These are phyloP conservation scores for Penicillium angulare DNA, from an alignment of 495 filamentous ascomycete genomes.

Conservation along the genomic window DNA sequence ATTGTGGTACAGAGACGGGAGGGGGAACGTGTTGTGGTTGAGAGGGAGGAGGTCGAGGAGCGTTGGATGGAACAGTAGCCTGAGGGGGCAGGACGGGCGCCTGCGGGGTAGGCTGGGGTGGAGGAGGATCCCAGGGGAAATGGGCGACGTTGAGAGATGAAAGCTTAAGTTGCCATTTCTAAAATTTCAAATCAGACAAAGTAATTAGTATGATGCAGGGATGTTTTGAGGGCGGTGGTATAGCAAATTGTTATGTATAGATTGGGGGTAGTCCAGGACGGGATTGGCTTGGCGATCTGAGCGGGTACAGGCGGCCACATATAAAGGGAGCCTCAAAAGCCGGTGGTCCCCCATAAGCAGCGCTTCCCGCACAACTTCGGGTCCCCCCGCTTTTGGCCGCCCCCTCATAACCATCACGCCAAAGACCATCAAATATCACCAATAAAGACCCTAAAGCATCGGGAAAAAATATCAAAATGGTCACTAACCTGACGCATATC, in stretches of 20 bases:
- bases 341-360: conserved; percentile 39
- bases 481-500: conserved; percentile 78
- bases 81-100: conserved; percentile 40
- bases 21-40: conserved; percentile 35
- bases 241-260: conserved; percentile 1
- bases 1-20: conserved; percentile 33
- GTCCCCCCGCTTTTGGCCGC: conserved; percentile 34
- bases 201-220: conserved; percentile 4
- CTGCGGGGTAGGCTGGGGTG: conserved; percentile 45
- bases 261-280: conserved; percentile 4
- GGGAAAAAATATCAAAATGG: not conserved
- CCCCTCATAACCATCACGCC: conserved; percentile 11
- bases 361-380: conserved; percentile 39
- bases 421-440: conserved; percentile 15
- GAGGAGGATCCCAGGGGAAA: conserved; percentile 91
- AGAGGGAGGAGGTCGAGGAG: conserved; percentile 37
- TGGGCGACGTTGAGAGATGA: conserved; percentile 75
- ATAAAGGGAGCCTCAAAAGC: conserved; percentile 45
- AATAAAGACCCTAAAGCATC: conserved; percentile 3
- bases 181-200: conserved; percentile 23
- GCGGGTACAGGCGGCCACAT: conserved; percentile 38
- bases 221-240: not conserved
- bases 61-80: conserved; percentile 61
- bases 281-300: conserved; percentile 32
- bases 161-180: conserved; percentile 94